phyloP scores from a whole-genome alignment of 345 rosid genomes.

The Cardamine resedifolia region DNA sequence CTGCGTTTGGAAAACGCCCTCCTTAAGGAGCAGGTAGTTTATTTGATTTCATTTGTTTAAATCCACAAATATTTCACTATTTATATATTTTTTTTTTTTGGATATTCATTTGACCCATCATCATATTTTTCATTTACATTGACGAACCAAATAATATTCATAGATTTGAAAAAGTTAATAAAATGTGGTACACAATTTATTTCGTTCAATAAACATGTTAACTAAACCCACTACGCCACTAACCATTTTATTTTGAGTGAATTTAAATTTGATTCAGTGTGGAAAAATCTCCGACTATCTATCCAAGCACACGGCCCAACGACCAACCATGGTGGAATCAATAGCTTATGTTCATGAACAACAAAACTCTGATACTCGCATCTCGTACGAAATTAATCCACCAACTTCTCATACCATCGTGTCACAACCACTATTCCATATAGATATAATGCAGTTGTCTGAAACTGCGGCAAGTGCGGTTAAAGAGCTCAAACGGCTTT shows the following conservation, averaged over 20 bases:
- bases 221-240: neutral
- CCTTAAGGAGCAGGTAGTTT: conserved; percentile 49
- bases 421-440: conserved; percentile 29
- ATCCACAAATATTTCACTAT: neutral
- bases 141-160: neutral
- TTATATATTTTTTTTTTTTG: neutral
- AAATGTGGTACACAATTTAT: neutral
- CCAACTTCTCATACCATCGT: neutral
- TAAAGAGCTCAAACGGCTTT: conserved; percentile 52
- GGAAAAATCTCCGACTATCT: conserved; percentile 39
- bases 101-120: neutral
- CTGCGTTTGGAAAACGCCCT: conserved; percentile 50
- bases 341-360: neutral
- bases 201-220: neutral
- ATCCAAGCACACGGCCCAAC: conserved; percentile 44
- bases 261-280: conserved; percentile 40
- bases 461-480: conserved; percentile 50
- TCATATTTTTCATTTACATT: neutral
- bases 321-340: conserved; percentile 26
- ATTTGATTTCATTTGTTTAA: neutral
- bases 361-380: neutral
- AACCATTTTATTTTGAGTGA: neutral
- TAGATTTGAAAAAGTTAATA: neutral
- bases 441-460: conserved; percentile 43
- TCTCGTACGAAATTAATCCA: neutral